Conservation (phyloP, 768 basidiomycete genomes). For the Suillus brevipes region DNA sequence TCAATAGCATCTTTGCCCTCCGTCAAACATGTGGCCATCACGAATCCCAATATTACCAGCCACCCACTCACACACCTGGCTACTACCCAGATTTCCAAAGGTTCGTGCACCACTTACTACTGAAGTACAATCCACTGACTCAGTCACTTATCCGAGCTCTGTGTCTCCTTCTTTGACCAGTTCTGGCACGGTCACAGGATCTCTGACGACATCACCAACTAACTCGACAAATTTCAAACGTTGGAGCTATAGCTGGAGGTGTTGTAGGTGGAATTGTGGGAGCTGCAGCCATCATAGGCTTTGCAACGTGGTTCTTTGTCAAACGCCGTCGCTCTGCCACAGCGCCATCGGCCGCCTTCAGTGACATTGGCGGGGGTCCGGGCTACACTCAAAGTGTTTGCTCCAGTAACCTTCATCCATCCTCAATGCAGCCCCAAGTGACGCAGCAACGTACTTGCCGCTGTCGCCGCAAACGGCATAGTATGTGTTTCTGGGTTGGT, state of each 20-base stretch:
- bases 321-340: slow-evolving; percentile 28
- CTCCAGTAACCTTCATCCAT: slow-evolving; percentile 13
- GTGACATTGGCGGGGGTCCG: background rate
- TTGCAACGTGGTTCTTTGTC: slow-evolving; percentile 40
- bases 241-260: slow-evolving; percentile 60
- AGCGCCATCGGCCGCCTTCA: slow-evolving; percentile 20
- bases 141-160: slow-evolving; percentile 11
- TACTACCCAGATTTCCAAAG: no score
- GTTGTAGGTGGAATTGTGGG: slow-evolving; percentile 63
- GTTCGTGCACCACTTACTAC: no score
- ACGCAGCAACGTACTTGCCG: slow-evolving; percentile 22
- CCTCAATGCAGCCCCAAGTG: slow-evolving; percentile 16
- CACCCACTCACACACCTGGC: no score
- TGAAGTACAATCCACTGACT: slow-evolving; percentile 30
- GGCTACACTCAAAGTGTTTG: slow-evolving; percentile 11
- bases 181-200: slow-evolving; percentile 14
- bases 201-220: slow-evolving; percentile 11
- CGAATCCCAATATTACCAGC: no score
- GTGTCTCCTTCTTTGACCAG: slow-evolving; percentile 18
- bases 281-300: slow-evolving; percentile 43
- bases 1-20: no score
- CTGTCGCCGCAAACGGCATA: no score
- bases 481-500: no score
- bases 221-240: slow-evolving; percentile 27
- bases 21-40: no score